Evolutionary conservation across 306 rosid genomes (phyloP).

Genomic region (Senna tora): DNA sequence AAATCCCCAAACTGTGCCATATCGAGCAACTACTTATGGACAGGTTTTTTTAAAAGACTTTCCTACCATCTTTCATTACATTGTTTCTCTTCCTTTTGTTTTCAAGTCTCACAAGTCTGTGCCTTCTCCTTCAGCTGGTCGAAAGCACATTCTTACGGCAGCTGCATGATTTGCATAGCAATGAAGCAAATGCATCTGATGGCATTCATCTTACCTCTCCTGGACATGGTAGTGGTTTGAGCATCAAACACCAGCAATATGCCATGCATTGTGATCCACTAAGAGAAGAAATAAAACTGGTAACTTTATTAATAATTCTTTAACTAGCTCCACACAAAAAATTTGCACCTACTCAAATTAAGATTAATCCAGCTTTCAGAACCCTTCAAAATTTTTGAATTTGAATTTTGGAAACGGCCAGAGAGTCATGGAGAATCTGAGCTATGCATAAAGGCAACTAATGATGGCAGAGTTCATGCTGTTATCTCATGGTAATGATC

Average conservation of each 20-base stretch:
- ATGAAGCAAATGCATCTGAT: slow-evolving; percentile 61
- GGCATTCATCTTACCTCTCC: slow-evolving; percentile 68
- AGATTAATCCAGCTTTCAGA: slow-evolving; percentile 89
- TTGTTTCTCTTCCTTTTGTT: neutral
- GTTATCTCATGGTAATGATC: slow-evolving; percentile 79
- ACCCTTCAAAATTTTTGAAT: slow-evolving; percentile 97
- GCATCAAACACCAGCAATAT: slow-evolving; percentile 70
- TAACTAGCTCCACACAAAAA: slow-evolving; percentile 22
- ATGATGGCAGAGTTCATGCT: slow-evolving; percentile 76
- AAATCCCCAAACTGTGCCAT: slow-evolving; percentile 78
- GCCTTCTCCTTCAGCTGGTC: slow-evolving; percentile 61
- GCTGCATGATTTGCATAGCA: slow-evolving; percentile 75
- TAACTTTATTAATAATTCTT: slow-evolving; percentile 42
- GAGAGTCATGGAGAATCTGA: slow-evolving; percentile 72
- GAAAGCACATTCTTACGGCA: slow-evolving; percentile 75
- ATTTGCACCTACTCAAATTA: slow-evolving; percentile 52
- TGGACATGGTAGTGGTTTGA: slow-evolving; percentile 51
- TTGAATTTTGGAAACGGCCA: slow-evolving; percentile 98
- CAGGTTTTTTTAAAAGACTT: slow-evolving; percentile 54
- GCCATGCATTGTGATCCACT: slow-evolving; percentile 75
- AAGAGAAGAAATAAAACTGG: slow-evolving; percentile 69
- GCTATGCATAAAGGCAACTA: slow-evolving; percentile 62
- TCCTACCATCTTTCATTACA: slow-evolving; percentile 14
- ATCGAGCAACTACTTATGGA: slow-evolving; percentile 76
- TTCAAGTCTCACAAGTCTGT: slow-evolving; percentile 29